Conservation (phyloP, 345 rosid genomes). For the Luvunga scandens region DNA sequence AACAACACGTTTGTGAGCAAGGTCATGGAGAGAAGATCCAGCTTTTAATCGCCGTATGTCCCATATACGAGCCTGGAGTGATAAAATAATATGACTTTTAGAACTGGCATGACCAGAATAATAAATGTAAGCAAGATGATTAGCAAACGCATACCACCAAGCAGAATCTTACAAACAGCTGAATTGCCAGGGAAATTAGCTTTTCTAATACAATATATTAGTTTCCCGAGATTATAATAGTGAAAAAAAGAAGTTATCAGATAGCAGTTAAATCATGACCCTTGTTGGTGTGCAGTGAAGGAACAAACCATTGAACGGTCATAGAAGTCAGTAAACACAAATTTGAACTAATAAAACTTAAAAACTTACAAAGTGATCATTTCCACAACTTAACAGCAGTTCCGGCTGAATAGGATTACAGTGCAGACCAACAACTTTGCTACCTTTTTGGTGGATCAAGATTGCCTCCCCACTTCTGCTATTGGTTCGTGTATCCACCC, state of each 20-base stretch:
- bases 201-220: neutral
- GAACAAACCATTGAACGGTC: neutral
- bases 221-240: neutral
- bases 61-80: constrained; percentile 86
- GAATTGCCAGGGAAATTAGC: neutral
- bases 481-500: constrained; percentile 84
- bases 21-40: constrained; percentile 56
- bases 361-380: constrained; percentile 88
- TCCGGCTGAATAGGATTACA: constrained; percentile 94
- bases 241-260: neutral
- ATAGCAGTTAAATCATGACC: neutral
- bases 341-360: neutral
- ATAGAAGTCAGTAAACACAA: neutral
- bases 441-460: constrained; percentile 88
- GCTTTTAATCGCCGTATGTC: constrained; percentile 76
- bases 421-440: constrained; percentile 92
- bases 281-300: neutral
- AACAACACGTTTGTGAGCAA: constrained; percentile 82
- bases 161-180: neutral
- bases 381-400: constrained; percentile 88
- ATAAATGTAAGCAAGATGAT: neutral
- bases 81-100: constrained; percentile 14
- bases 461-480: constrained; percentile 45
- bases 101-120: constrained; percentile 1
- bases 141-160: neutral